These are phyloP conservation scores for Chrysanthemum lavandulifolium DNA, from an alignment of 129 eudicot species.

Conservation along the genomic window DNA sequence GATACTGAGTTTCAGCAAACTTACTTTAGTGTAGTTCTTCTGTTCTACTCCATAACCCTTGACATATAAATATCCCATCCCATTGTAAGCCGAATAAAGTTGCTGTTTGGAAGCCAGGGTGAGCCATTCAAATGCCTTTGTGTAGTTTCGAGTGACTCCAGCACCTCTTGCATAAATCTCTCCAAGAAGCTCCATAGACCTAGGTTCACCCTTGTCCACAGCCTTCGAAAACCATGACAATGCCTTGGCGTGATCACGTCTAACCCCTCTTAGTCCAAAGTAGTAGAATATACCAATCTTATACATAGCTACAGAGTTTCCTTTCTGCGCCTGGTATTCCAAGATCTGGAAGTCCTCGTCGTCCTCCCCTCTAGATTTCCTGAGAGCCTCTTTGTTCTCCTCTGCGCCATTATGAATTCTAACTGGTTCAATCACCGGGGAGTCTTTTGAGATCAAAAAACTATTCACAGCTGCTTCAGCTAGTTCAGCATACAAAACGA, in stretches of 20 bases:
- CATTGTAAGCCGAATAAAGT: slow-evolving; percentile 94
- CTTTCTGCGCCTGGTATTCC: slow-evolving; percentile 98
- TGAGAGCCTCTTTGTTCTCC: slow-evolving; percentile 88
- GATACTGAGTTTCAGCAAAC: slow-evolving; percentile 24
- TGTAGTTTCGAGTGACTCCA: slow-evolving; percentile 88
- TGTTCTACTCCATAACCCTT: slow-evolving; percentile 96
- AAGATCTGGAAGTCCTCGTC: slow-evolving; percentile 95
- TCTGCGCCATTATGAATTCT: slow-evolving; percentile 91
- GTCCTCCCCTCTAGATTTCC: slow-evolving; percentile 95
- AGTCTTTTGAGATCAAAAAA: slow-evolving; percentile 82
- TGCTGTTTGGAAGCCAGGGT: slow-evolving; percentile 86
- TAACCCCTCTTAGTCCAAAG: slow-evolving; percentile 87
- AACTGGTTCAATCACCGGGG: slow-evolving; percentile 89
- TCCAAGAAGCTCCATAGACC: slow-evolving; percentile 97
- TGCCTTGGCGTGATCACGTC: slow-evolving; percentile 91
- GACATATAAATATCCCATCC: slow-evolving; percentile 91
- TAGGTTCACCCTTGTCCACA: slow-evolving; percentile 89
- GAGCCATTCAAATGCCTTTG: slow-evolving; percentile 89
- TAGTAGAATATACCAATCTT: slow-evolving; percentile 88
- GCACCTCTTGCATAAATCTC: slow-evolving; percentile 94
- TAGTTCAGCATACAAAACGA: slow-evolving; percentile 78
- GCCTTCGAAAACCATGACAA: slow-evolving; percentile 90
- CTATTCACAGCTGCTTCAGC: slow-evolving; percentile 95
- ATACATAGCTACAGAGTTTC: slow-evolving; percentile 92
- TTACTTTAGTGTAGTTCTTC: slow-evolving; percentile 92